Percentiles rank a stretch among this genome's conserved stretches.
Conservation (phyloP, 2,329 filamentous ascomycete genomes). For the Claviceps sp. region DNA sequence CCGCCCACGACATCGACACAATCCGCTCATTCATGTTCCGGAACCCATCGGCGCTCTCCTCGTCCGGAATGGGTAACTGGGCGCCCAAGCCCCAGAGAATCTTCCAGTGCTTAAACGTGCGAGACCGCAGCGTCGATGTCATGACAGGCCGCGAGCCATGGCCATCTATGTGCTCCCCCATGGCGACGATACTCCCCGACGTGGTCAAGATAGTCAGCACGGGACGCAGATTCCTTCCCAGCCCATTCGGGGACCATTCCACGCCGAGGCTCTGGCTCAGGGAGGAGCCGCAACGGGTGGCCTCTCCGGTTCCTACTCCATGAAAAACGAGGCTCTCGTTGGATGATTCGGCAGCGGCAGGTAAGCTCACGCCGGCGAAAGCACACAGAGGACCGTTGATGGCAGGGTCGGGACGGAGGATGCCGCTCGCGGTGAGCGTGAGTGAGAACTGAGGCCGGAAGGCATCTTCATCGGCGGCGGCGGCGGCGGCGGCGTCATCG, state of each 20-base stretch:
- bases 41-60: slow-evolving; percentile 17
- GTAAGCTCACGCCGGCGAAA: slow-evolving; percentile 22
- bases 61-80: slow-evolving; percentile 33
- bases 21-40: slow-evolving; percentile 31
- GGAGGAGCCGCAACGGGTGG: slow-evolving; percentile 34
- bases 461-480: slow-evolving; percentile 14
- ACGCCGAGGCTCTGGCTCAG: slow-evolving; percentile 41
- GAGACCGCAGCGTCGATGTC: slow-evolving; percentile 19
- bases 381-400: slow-evolving; percentile 33
- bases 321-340: slow-evolving; percentile 19
- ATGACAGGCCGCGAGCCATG: slow-evolving; percentile 10
- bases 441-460: slow-evolving; percentile 21
- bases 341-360: slow-evolving; percentile 7
- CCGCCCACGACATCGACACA: slow-evolving; percentile 40
- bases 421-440: slow-evolving; percentile 18
- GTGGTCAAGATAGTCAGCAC: slow-evolving; percentile 38
- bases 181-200: slow-evolving; percentile 34
- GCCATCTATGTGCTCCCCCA: slow-evolving; percentile 32
- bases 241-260: slow-evolving; percentile 43
- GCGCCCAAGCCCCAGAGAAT: slow-evolving; percentile 44
- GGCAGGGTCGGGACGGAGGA: slow-evolving; percentile 25
- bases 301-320: slow-evolving; percentile 31
- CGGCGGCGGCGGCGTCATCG: slow-evolving; percentile 15
- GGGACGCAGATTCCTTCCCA: slow-evolving; percentile 40
- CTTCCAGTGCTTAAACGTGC: slow-evolving; percentile 35